These are phyloP conservation scores for Asterophora parasitica DNA, from an alignment of 768 basidiomycete species.

Conservation along the genomic window DNA sequence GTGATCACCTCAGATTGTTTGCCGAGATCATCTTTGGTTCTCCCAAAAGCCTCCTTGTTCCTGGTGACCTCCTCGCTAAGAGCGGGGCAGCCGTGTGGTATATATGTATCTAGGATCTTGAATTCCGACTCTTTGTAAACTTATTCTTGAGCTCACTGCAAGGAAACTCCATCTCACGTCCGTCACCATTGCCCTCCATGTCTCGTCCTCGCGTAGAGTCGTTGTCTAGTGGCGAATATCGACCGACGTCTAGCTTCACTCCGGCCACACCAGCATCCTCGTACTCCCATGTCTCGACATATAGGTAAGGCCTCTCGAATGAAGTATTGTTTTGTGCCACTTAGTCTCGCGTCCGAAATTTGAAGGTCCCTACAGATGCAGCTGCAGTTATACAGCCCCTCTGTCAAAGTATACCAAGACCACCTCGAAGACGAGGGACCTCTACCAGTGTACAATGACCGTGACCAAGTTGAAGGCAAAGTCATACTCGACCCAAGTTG, in stretches of 20 bases:
- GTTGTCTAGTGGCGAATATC: constrained; percentile 18
- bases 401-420: constrained; percentile 42
- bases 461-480: constrained; percentile 56
- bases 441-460: constrained; percentile 54
- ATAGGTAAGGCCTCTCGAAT: constrained; percentile 32
- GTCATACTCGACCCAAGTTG: constrained; percentile 52
- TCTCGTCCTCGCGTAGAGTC: constrained; percentile 27
- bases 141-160: neutral
- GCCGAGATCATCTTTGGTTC: constrained; percentile 11
- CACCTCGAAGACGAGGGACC: constrained; percentile 24
- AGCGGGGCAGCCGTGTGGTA: constrained; percentile 6
- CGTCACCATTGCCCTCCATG: constrained; percentile 10
- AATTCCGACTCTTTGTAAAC: neutral
- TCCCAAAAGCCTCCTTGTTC: constrained; percentile 13
- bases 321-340: neutral
- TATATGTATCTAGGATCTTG: constrained; percentile 12
- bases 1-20: too few relatives aligned
- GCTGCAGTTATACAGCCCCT: constrained; percentile 58
- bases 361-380: constrained; percentile 51
- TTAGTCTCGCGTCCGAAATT: neutral
- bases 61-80: constrained; percentile 16
- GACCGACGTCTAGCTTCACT: constrained; percentile 29
- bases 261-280: constrained; percentile 22
- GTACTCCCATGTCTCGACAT: constrained; percentile 44
- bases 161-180: neutral